A percentile compares a stretch with the other conserved stretches of the same genome.
Conservation (phyloP, 805 yeast species). For the Starmerella potacharoeniae region DNA sequence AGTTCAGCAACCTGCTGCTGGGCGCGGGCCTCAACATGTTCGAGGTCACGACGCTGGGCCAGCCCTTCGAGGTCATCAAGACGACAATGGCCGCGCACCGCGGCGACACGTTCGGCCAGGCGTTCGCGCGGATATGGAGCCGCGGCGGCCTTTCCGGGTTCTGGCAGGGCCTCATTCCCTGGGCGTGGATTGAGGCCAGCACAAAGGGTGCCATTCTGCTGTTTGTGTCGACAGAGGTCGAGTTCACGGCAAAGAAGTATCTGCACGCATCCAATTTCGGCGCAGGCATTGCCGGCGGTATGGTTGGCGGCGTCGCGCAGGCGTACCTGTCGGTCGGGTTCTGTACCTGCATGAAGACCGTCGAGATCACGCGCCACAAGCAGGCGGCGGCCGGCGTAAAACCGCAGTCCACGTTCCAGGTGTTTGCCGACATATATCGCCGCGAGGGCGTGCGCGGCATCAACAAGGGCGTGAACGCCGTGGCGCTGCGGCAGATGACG, state of each 20-base stretch:
- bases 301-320: slow-evolving; percentile 91
- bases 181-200: slow-evolving; percentile 99
- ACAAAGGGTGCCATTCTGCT: slow-evolving; percentile 94
- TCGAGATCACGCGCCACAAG: slow-evolving; percentile 86
- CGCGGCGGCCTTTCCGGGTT: slow-evolving; percentile 89
- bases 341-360: slow-evolving; percentile 98
- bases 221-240: slow-evolving; percentile 87
- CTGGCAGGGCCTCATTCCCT: slow-evolving; percentile 95
- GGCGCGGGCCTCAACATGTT: slow-evolving; percentile 91
- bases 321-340: slow-evolving; percentile 94
- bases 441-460: slow-evolving; percentile 90
- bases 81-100: slow-evolving; percentile 99
- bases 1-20: slow-evolving; percentile 75
- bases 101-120: slow-evolving; percentile 50
- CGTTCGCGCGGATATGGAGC: slow-evolving; percentile 70
- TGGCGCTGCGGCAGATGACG: slow-evolving; percentile 97
- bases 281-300: slow-evolving; percentile 92
- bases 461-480: slow-evolving; percentile 96
- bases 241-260: slow-evolving; percentile 50
- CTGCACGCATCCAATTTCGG: slow-evolving; percentile 56
- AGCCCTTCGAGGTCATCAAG: slow-evolving; percentile 89
- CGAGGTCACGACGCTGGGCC: slow-evolving; percentile 91
- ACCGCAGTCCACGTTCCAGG: slow-evolving; percentile 68
- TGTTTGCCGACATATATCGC: slow-evolving; percentile 69
- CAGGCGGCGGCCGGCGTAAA: slow-evolving; percentile 57